Evolutionary conservation across 2,329 filamentous ascomycete species (phyloP).

Genomic region (Rhytidhysteron rufulum): DNA sequence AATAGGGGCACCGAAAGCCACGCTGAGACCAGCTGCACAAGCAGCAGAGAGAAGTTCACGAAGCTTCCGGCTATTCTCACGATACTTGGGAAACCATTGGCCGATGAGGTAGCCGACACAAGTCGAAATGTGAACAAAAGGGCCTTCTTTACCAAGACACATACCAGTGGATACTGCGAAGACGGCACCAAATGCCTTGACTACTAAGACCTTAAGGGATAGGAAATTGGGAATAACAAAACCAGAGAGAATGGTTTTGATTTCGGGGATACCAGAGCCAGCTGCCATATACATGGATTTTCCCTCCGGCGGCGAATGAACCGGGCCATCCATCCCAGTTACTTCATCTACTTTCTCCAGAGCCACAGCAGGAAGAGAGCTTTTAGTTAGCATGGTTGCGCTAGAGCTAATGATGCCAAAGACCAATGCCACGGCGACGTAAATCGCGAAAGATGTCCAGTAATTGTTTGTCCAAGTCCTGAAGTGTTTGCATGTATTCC

Average conservation of each 20-base stretch:
- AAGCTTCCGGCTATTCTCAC: slow-evolving; percentile 56
- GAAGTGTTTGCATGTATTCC: slow-evolving; percentile 39
- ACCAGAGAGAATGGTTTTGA: slow-evolving; percentile 59
- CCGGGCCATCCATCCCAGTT: slow-evolving; percentile 5
- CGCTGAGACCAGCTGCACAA: slow-evolving; percentile 55
- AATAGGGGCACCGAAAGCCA: slow-evolving; percentile 61
- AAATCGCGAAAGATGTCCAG: slow-evolving; percentile 43
- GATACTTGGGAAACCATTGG: slow-evolving; percentile 52
- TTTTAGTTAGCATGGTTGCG: slow-evolving; percentile 49
- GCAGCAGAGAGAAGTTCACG: slow-evolving; percentile 56
- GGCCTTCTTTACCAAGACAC: slow-evolving; percentile 60
- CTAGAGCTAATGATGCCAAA: slow-evolving; percentile 50
- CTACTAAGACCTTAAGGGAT: slow-evolving; percentile 51
- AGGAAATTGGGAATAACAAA: slow-evolving; percentile 58
- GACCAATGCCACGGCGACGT: slow-evolving; percentile 46
- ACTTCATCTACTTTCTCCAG: slow-evolving; percentile 28
- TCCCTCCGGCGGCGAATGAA: slow-evolving; percentile 22
- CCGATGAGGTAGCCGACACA: slow-evolving; percentile 55
- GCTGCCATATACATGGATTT: slow-evolving; percentile 59
- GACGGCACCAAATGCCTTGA: slow-evolving; percentile 56
- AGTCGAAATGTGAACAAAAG: slow-evolving; percentile 59
- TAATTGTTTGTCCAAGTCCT: slow-evolving; percentile 43
- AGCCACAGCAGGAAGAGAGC: slow-evolving; percentile 44
- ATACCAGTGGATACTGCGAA: slow-evolving; percentile 59
- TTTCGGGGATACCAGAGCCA: slow-evolving; percentile 58